Base-by-base conservation (phyloP, 2,329 filamentous ascomycete genomes). In the Aspergillus spinulosporus region DNA sequence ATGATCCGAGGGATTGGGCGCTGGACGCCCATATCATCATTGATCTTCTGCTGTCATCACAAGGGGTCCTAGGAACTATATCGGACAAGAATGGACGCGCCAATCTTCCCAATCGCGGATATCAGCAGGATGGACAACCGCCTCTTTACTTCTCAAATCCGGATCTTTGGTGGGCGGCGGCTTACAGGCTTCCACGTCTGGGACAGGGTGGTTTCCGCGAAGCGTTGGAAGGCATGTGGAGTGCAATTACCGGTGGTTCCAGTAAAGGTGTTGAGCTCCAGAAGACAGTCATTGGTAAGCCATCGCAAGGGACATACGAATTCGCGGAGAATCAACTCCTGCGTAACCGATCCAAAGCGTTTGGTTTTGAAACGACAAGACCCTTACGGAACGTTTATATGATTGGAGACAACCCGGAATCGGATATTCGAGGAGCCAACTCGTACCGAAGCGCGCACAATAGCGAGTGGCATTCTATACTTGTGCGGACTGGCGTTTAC, bases 1-100 rank as follows among this genome's bases (percentile, higher is more conserved):
- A 96, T 72, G 94, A 97, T 73, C 92, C 94, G 3, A 85, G 94
- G 54, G 94, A 99, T 77, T 99, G 94, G 94, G 92, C 89, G 0
- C 82, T 97, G 7, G 93, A 97, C 72, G 85, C 86, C 2, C 89
- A 96, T 69, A 78, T 97, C 64, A 88, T 97, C 56, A 74, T 88
- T 52, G 94, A 99, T 72, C 77, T 96, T 8, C 78, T 97, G 5
- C 80, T 96, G 40, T 96, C 92, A 0, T 80, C 84, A 15, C 66
- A 81, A n/a, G 94, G 94, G n/a, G 84, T 90, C 55, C 71, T 96
- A 3, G 94, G 93, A 28, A 97, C 93, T 0, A 80, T 89, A 42
- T 93, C 89, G 0, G 62, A 80, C 8, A 86, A 84, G 68, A 96
- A 96, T 70, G 87, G 86, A 42, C 77, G 87, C 58, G 28, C 68